Evolutionary conservation across 192 early-diverging fungal genomes (phyloP), one percentile per base, ranked within the genome.

Genomic region (Backusella parvicylindrica): DNA sequence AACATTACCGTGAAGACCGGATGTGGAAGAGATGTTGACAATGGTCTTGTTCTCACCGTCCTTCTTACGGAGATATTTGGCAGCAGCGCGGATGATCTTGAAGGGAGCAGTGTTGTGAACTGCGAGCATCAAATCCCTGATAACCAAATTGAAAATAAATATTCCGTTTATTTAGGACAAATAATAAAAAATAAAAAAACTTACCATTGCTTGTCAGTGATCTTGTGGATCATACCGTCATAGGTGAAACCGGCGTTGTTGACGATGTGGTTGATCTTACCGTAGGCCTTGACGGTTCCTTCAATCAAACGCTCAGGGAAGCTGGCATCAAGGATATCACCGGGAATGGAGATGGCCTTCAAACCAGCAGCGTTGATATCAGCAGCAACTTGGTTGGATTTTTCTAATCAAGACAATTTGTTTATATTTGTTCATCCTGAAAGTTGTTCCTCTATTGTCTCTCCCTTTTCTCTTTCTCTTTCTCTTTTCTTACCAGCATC

Each of bases 241-340:
- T 94, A 92, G 68, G 97, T 89, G 79, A 96, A 98, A 72, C 97
- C 97, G 16, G 97, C 97, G 71, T 99, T 99, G 93, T 99, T 99
- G 82, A 99, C 88, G 31, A 99, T 85, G 71, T 97, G 83, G 78
- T 93, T 91, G 83, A 93, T 81, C 68, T 91, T 89, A 50, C 92
- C 92, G 83, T 91, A 93, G 60, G 88, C 89, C 78, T 83, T 81
- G 73, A 90, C 78, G 33, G 89, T 85, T 13, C 79, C 86, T 37
- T 87, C 79, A 37, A 90, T 80, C 15, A 90, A 79, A 36, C 72
- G 73, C 6, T 88, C 88, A 21, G 89, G 85, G 83, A 89, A 90
- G 12, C 76, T 68, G 40, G 83, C 75, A 56, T 90, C 86, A 5
- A 86, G 78, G 21, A 90, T 86, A 73, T 90, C 87, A 35, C 89